A percentile compares a stretch with the other conserved stretches of the same genome.
Evolutionary conservation across 371 early-diverging fungal genomes (phyloP).

Genomic region (Syncephalis plumigaleata): DNA sequence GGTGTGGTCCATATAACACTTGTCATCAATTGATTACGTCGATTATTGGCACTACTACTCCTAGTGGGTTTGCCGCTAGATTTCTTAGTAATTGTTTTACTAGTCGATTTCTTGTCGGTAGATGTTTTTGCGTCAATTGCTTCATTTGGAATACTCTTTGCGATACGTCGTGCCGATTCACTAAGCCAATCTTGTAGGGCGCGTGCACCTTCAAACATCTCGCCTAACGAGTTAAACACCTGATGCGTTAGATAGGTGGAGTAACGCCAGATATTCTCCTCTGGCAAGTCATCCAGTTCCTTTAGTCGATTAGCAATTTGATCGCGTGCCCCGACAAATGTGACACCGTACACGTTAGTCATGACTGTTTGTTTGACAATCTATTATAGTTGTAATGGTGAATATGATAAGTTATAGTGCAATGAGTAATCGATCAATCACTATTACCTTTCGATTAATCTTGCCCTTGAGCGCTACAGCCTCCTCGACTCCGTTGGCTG

Average conservation of each 20-base stretch:
- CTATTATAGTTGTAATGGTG: too few species aligned
- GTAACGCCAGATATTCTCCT: conserved; percentile 24
- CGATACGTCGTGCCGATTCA: conserved; percentile 68
- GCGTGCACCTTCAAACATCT: conserved; percentile 79
- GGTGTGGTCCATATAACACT: conserved; percentile 96
- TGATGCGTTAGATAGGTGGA: conserved; percentile 59
- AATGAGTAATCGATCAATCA: too few species aligned
- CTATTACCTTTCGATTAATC: conserved; percentile 73
- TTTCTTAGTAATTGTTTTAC: conserved; percentile 3
- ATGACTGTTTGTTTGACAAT: conserved; percentile 95
- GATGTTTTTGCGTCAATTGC: conserved; percentile 15
- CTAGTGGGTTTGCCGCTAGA: conserved; percentile 1
- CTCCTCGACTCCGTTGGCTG: conserved; percentile 25
- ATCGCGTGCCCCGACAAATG: conserved; percentile 80
- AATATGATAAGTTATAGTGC: too few species aligned
- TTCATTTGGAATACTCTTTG: conserved; percentile 54
- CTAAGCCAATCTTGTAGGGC: conserved; percentile 90
- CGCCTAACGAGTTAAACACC: conserved; percentile 75
- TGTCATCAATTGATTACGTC: conserved; percentile 45
- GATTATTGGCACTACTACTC: too few species aligned
- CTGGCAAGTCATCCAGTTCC: conserved; percentile 43
- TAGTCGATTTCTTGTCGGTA: neutral
- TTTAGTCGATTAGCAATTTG: conserved; percentile 75
- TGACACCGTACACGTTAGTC: conserved; percentile 98
- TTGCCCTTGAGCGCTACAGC: conserved; percentile 41